Evolutionary conservation across 2,329 filamentous ascomycete species (phyloP), one percentile per base, ranked within the genome.

Genomic region (Fusarium sublunatum): DNA sequence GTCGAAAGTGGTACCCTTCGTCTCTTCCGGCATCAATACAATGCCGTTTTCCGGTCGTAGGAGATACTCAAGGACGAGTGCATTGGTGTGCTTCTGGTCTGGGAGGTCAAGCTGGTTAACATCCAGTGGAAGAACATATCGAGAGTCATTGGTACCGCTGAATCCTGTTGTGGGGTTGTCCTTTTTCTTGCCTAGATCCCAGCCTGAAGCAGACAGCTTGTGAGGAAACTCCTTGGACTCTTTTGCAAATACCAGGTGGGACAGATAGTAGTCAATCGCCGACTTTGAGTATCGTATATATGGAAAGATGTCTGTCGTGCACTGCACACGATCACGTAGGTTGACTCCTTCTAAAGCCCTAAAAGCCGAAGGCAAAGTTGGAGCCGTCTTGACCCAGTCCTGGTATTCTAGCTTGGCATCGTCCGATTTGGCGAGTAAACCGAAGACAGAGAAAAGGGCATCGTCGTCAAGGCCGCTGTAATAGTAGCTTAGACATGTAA

Each of bases 91-190:
- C 2, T 75, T 75, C 34, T 90, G 85, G 0, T 76, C 73, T 0
- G 73, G 67, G 0, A 88, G 76, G 31, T 91, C 85, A 0, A 83
- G 73, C 28, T 91, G 86, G 1, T 75, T 65, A 0, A 91, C 79
- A 1, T 67, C 75, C 0, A 88, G 66, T 0, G 89, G 88, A 0
- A 92, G 76, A 0, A 88, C 68, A n/a, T 80, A 76, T 10, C 80
- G 74, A 0, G 83, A 86, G 62, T 92, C 89, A 24, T 87, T 88
- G 0, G 89, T 92, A 0, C 89, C 89, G 51, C 87, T 90, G 67
- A 92, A 92, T 0, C 89, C 90, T 0, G 86, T 88, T 0, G 82
- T 87, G 0, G 81, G 78, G 19, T 85, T 75, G 0, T 15, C 6
- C 51, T 82, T 87, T 5, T 43, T 43, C 34, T 76, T 70, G 1